These are phyloP conservation scores for Populus deltoides DNA, from an alignment of 345 rosid genomes.

Conservation along the genomic window DNA sequence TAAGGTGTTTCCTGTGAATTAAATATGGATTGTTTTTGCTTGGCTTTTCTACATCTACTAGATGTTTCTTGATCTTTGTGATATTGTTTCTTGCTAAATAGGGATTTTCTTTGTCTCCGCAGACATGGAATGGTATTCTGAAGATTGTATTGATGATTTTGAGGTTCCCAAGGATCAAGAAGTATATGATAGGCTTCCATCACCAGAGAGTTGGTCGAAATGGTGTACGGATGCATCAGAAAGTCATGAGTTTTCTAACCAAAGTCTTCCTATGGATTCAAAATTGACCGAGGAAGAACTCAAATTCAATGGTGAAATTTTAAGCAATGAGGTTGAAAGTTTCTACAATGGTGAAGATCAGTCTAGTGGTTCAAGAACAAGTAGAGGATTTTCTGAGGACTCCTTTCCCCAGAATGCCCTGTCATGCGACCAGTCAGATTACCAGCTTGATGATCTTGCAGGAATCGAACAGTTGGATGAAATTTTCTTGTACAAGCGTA, in stretches of 20 bases:
- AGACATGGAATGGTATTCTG: conserved; percentile 55
- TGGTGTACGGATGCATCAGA: conserved; percentile 38
- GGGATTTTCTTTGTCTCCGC: neutral
- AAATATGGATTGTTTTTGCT: neutral
- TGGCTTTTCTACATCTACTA: neutral
- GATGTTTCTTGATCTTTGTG: neutral
- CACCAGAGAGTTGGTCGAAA: conserved; percentile 46
- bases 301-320: conserved; percentile 17
- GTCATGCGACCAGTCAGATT: conserved; percentile 19
- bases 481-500: conserved; percentile 63
- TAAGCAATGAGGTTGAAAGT: conserved; percentile 13
- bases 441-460: conserved; percentile 41
- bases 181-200: conserved; percentile 40
- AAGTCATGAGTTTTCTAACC: conserved; percentile 21
- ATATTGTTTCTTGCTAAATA: neutral
- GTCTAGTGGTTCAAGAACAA: conserved; percentile 21
- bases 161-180: conserved; percentile 47
- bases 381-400: conserved; percentile 27
- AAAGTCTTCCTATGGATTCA: conserved; percentile 12
- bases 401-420: conserved; percentile 18
- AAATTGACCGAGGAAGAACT: conserved; percentile 10
- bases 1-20: neutral
- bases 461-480: conserved; percentile 64
- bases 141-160: conserved; percentile 33
- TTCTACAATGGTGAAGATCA: conserved; percentile 12